Evolutionary conservation across 1,284 basidiomycete genomes (phyloP), one percentile per base, ranked within the genome.

Genomic region (Mycena sp.): DNA sequence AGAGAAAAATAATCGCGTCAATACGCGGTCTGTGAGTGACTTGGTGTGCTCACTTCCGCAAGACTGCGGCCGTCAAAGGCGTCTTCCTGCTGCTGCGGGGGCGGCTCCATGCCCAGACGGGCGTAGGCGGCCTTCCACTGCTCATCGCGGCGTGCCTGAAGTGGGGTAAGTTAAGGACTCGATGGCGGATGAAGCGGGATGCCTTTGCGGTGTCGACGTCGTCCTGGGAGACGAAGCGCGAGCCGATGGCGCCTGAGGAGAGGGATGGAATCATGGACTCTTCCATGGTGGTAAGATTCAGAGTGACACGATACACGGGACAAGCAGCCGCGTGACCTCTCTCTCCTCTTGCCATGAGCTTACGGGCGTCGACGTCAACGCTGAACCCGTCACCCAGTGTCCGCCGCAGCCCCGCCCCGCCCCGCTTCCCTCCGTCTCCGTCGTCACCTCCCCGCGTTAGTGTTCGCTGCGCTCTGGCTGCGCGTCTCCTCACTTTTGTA

Each of bases 121-220:
- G 91, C 94, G 78, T 97, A 98, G 16, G 95, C 95, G 14, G 92
- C 95, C 73, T 90, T 93, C 93, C 95, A 96, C 73, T 96, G 93
- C 71, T 93, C 90, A 28, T 96, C 93, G 65, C 89, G 83, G 44
- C 87, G 83, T 11, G 85, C 83, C 67, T 58, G 19, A 21, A 6
- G 30, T 16, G n/a, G n/a, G 12, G 21, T 25, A 37, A 38, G n/a
- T 29, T 12, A 19, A 16, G 3, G 6, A 25, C 1, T 12, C 17
- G 17, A 12, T 21, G 43, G 19, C 7, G 6, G n/a, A 51, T 28
- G 19, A n/a, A 17, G 44, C 17, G 14, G 50, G 25, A 16, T 11
- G 52, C 57, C 46, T 89, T 91, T 25, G 93, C 93, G 29, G 87
- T 84, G 51, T 96, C 94, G 46, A 98, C 81, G 38, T 95, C 91